Percentiles rank a stretch among this genome's conserved stretches.
Evolutionary conservation across 345 rosid genomes (phyloP).

Genomic region (Arabidopsis suecica): DNA sequence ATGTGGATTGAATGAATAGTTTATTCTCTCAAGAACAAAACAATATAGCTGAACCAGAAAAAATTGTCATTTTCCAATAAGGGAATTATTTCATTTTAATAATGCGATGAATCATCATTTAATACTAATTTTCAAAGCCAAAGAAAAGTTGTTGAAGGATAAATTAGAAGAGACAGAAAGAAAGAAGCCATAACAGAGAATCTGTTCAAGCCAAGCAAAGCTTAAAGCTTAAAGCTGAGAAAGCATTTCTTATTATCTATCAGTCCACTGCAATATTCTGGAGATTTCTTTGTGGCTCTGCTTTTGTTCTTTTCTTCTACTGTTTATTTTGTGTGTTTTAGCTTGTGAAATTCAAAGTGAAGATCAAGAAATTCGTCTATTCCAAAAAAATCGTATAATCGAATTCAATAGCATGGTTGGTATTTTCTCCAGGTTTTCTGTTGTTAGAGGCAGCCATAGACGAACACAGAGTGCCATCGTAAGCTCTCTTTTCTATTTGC

Average conservation of each 20-base stretch:
- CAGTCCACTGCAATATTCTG: slow-evolving; percentile 21
- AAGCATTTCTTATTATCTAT: slow-evolving; percentile 1
- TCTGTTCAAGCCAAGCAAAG: slow-evolving; percentile 38
- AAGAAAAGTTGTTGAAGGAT: slow-evolving; percentile 8
- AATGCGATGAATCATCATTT: slow-evolving; percentile 17
- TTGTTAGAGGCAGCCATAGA: slow-evolving; percentile 67
- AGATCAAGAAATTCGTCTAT: slow-evolving; percentile 29
- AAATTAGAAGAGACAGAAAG: neutral
- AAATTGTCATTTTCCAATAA: neutral
- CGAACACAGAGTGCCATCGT: slow-evolving; percentile 82
- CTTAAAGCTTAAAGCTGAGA: slow-evolving; percentile 24
- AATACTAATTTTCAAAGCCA: slow-evolving; percentile 20
- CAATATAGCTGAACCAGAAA: slow-evolving; percentile 36
- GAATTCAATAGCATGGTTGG: slow-evolving; percentile 66
- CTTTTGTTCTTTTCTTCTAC: slow-evolving; percentile 32
- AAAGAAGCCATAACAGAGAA: slow-evolving; percentile 21
- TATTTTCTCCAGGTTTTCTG: slow-evolving; percentile 83
- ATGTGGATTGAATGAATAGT: slow-evolving; percentile 15
- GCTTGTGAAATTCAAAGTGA: neutral
- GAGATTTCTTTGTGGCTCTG: slow-evolving; percentile 28
- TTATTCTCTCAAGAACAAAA: slow-evolving; percentile 14
- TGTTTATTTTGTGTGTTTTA: slow-evolving; percentile 1
- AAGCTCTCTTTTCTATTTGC: slow-evolving; percentile 38
- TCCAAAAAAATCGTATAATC: slow-evolving; percentile 5
- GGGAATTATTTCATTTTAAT: neutral